phyloP scores from a whole-genome alignment of 73 alveolate species.

The Tetrahymena malaccensis region DNA sequence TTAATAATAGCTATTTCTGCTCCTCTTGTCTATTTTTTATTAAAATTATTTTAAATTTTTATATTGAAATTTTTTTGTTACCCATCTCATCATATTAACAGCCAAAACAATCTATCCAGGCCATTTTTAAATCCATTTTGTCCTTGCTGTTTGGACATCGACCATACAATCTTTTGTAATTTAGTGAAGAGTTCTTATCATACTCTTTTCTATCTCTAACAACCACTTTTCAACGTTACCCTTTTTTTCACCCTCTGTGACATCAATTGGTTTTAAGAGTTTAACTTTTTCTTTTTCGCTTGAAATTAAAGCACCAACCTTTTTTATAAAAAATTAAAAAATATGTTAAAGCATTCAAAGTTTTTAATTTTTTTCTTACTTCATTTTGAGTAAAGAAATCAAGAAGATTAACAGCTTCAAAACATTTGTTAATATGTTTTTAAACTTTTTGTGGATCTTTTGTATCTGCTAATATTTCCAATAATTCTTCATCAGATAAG shows the following conservation, averaged over 20 bases:
- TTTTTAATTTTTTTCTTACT: slow-evolving; percentile 5
- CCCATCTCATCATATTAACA: slow-evolving; percentile 89
- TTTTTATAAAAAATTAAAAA: neutral
- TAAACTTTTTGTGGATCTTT: slow-evolving; percentile 87
- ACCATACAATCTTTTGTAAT: slow-evolving; percentile 28
- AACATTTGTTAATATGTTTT: slow-evolving; percentile 89
- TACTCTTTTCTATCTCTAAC: slow-evolving; percentile 75
- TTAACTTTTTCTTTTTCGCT: slow-evolving; percentile 83
- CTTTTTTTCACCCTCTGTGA: slow-evolving; percentile 69
- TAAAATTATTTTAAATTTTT: neutral
- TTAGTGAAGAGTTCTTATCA: slow-evolving; percentile 74
- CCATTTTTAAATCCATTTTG: slow-evolving; percentile 80
- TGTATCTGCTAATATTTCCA: slow-evolving; percentile 89
- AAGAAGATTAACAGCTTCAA: slow-evolving; percentile 88
- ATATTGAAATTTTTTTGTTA: neutral
- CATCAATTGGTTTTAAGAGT: slow-evolving; percentile 68
- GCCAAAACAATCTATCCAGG: slow-evolving; percentile 92
- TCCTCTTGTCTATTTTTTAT: slow-evolving; percentile 17
- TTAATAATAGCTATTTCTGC: slow-evolving; percentile 80
- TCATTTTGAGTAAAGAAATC: slow-evolving; percentile 67
- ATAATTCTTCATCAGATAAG: slow-evolving; percentile 95
- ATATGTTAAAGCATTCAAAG: too few relatives aligned
- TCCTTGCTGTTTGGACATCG: slow-evolving; percentile 22
- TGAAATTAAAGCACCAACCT: slow-evolving; percentile 63
- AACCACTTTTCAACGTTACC: slow-evolving; percentile 96